A percentile compares a stretch with the other conserved stretches of the same genome.
These are phyloP conservation scores for Mycena citricolor DNA, from an alignment of 1,284 basidiomycete genomes.

Conservation along the genomic window DNA sequence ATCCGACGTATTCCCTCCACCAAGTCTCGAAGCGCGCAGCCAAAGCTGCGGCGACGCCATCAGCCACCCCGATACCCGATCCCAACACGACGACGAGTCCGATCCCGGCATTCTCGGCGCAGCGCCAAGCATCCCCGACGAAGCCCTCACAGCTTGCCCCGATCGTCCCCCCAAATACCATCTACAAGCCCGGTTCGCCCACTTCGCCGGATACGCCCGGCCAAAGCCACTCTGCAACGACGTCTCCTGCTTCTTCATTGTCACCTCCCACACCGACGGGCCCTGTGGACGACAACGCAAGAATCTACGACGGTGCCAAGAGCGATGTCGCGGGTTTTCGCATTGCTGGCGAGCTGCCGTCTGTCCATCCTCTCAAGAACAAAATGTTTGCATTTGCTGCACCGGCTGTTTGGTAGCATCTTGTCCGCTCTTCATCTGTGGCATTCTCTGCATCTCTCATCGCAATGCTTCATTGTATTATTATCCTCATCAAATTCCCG, in stretches of 20 bases:
- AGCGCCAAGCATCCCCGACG: constrained; percentile 31
- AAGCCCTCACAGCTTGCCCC: constrained; percentile 24
- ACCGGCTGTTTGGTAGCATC: constrained; percentile 40
- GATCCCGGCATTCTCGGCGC: constrained; percentile 49
- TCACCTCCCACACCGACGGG: constrained; percentile 38
- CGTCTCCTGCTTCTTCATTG: constrained; percentile 37
- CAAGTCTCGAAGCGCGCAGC: constrained; percentile 54
- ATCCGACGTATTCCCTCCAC: constrained; percentile 58
- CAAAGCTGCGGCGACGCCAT: constrained; percentile 41
- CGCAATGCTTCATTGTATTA: background rate
- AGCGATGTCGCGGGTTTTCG: constrained; percentile 26
- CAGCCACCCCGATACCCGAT: constrained; percentile 51
- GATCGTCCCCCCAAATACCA: constrained; percentile 29
- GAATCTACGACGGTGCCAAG: constrained; percentile 32
- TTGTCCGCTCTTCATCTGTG: constrained; percentile 14
- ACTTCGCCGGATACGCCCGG: constrained; percentile 47
- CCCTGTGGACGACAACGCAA: constrained; percentile 33
- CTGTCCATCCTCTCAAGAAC: constrained; percentile 33
- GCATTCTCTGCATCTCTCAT: background rate
- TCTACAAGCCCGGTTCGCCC: constrained; percentile 31
- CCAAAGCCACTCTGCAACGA: constrained; percentile 33
- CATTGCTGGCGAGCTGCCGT: constrained; percentile 26
- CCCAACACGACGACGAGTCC: constrained; percentile 49
- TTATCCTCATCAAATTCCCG: too few relatives aligned
- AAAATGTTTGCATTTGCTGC: constrained; percentile 40